A percentile compares a stretch with the other conserved stretches of the same genome.
These are phyloP conservation scores for Chrysosporium queenslandicum DNA, from an alignment of 2,329 filamentous ascomycete genomes.

Conservation along the genomic window DNA sequence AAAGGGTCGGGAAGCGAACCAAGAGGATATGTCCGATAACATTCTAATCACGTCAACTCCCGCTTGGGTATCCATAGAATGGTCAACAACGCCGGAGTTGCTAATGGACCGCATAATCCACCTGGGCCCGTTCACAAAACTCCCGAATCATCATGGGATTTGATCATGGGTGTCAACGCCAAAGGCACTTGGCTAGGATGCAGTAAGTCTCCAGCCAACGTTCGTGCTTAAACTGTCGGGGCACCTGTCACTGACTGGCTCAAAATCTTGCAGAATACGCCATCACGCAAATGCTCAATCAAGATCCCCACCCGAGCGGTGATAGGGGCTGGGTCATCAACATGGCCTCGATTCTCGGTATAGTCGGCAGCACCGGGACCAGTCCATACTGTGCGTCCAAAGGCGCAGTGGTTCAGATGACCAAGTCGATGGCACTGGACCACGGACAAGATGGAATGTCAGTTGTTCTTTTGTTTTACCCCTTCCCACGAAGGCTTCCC, in stretches of 20 bases:
- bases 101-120: conserved; percentile 4
- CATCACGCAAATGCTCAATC: conserved; percentile 32
- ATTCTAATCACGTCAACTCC: too few relatives aligned
- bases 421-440: conserved; percentile 41
- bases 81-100: conserved; percentile 45
- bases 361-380: conserved; percentile 22
- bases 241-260: too few relatives aligned
- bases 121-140: conserved; percentile 39
- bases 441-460: conserved; percentile 40
- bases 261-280: conserved; percentile 24
- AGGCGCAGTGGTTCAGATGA: conserved; percentile 43
- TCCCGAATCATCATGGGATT: conserved; percentile 39
- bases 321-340: conserved; percentile 33
- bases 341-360: conserved; percentile 26
- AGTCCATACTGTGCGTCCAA: conserved; percentile 41
- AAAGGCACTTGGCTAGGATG: conserved; percentile 36
- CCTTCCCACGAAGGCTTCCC: background rate
- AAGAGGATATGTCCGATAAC: too few relatives aligned
- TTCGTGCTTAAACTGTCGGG: too few relatives aligned
- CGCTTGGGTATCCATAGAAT: too few relatives aligned
- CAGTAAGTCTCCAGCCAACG: conserved; percentile 17
- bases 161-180: conserved; percentile 29
- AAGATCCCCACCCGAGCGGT: conserved; percentile 27
- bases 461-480: background rate
- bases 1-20: too few relatives aligned